Evolutionary conservation across 2,329 filamentous ascomycete species (phyloP), one percentile per base, ranked within the genome.

Genomic region (Penicillium sp.): DNA sequence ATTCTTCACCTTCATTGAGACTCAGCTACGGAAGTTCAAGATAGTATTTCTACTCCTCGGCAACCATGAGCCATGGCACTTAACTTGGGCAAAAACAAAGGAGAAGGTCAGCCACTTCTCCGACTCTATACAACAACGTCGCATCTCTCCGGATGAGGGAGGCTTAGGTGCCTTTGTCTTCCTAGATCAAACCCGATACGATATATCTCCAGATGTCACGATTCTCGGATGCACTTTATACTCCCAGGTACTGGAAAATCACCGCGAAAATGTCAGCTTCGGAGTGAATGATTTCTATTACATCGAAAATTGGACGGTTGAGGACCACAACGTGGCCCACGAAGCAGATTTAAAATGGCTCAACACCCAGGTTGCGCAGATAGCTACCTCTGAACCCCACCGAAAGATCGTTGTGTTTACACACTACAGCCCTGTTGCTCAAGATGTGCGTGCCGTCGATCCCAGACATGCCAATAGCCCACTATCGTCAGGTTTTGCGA

Each of bases 51-150:
- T 80, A 24, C 67, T 82, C 0, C 60, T 74, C 0, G 78, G 79
- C 0, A 82, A 82, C 53, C 78, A 82, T 56, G 79, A 83, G 56
- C 68, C 77, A 0, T 80, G 76, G 51, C 56, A 63, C 24, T 61
- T 59, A 29, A 63, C 42, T 37, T 68, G 65, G 63, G 14, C 24
- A 2, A 51, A 58, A 2, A 59, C 53, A 6, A 60, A 54, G 28
- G 44, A 49, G 8, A 47, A 47, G 14, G 24, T 69, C 2, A 31
- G 44, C 11, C 37, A 49, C n/a, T 67, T 69, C 42, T 54, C 58
- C 6, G 35, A 53, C 6, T 46, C 57, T 13, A 44, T 65, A 9
- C 40, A 45, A 7, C 24, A 58, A 40, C 45, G 49, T 18, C 43
- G 42, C 18, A 46, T 42, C 16, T 40, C 43, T 20, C 11, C 44